Base-by-base conservation (phyloP, 768 basidiomycete species). In the Suillus sp. region DNA sequence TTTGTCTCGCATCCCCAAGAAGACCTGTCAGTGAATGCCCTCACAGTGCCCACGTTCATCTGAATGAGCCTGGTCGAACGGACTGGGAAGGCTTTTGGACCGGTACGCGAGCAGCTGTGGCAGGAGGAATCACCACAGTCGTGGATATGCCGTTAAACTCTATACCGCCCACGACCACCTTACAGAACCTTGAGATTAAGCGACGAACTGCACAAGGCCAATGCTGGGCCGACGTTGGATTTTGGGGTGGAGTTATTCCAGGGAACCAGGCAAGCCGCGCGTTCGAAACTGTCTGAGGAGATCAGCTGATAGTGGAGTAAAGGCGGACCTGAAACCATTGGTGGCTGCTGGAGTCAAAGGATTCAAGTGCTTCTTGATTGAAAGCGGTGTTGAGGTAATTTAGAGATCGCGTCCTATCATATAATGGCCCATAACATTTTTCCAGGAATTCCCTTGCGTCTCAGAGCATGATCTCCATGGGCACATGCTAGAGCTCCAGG, bases 121-220 rank as follows among this genome's bases (percentile, higher is more conserved):
- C 94, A 1, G 96, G 96, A 25, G 97, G 96, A 8, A 87, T 98
- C n/a, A 98, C 96, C 9, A 93, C 94, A 7, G 80, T 99, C 25
- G 89, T 98, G 37, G 97, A 99, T 77, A 99, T 99, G 96, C 97
- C 96, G 2, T 80, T 99, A 61, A 98, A 99, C 75, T 96, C 95
- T 2, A 92, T 99, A 60, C 96, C 96, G 1, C 95, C 97, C 0
- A 98, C 97, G 0, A 96, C 94, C 1, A 95, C 93, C 0, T 83
- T 94, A 9, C 78, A 78, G 6, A 87, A 96, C 71, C 81, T 99
- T 10, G 77, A 85, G 53, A 69, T 78, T 32, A 99, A 99, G 79
- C 83, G 86, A 6, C 71, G 74, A 13, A 91, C 89, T 1, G 93
- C 96, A 3, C 69, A 75, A 56, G 86, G 85, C 2, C 89, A 95